phyloP scores from a whole-genome alignment of 164 flowering plant genomes.

The Umbilicus rupestris region DNA sequence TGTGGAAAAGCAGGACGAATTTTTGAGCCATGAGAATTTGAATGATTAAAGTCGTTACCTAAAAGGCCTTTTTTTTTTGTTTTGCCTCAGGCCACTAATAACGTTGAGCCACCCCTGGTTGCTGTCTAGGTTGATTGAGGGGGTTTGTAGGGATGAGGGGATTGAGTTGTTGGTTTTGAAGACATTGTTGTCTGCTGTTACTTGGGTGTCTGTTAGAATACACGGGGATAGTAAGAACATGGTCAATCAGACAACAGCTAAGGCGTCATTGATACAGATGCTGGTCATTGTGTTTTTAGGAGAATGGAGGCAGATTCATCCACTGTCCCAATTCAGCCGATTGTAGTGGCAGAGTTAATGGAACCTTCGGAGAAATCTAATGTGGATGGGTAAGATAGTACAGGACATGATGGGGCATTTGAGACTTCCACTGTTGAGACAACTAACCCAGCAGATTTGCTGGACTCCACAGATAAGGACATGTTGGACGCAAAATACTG shows the following conservation, averaged over 20 bases:
- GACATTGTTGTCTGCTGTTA: conserved; percentile 78
- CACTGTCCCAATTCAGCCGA: conserved; percentile 92
- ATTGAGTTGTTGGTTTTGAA: conserved; percentile 68
- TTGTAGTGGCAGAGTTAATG: conserved; percentile 96
- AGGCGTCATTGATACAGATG: conserved; percentile 94
- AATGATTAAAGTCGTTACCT: too few relatives aligned
- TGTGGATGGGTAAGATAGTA: conserved; percentile 67
- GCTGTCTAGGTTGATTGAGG: conserved; percentile 51
- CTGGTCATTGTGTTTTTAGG: conserved; percentile 89
- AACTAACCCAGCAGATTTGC: conserved; percentile 89
- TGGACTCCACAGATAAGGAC: conserved; percentile 98
- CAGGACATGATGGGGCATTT: conserved; percentile 98
- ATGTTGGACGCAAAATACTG: conserved; percentile 99
- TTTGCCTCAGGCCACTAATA: too few relatives aligned
- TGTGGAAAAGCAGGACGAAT: background rate
- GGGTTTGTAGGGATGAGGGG: conserved; percentile 80
- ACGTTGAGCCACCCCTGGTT: too few relatives aligned
- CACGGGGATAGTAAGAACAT: conserved; percentile 96
- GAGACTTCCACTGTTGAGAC: conserved; percentile 86
- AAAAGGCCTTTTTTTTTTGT: too few relatives aligned
- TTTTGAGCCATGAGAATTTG: background rate
- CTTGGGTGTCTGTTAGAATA: conserved; percentile 67
- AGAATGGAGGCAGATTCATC: conserved; percentile 99
- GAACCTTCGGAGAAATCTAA: conserved; percentile 78
- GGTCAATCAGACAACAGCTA: conserved; percentile 95